phyloP scores from a whole-genome alignment of 306 rosid genomes.

The Inga laurina region DNA sequence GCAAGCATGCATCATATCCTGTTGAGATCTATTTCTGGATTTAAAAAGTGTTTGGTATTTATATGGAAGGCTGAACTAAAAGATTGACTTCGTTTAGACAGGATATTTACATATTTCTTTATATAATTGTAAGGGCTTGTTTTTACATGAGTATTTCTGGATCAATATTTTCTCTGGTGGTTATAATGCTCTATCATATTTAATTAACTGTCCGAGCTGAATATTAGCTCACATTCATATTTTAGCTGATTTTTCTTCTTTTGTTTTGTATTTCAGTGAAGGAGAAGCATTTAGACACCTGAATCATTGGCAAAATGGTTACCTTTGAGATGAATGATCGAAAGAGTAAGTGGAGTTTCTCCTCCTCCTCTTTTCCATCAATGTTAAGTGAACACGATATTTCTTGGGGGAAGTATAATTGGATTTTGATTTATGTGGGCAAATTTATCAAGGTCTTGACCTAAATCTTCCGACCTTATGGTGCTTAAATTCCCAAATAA shows the following conservation, averaged over 20 bases:
- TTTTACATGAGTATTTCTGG: neutral
- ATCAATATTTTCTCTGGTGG: neutral
- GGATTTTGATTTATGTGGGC: conserved; percentile 1
- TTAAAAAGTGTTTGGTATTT: no score
- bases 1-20: neutral
- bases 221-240: conserved; percentile 22
- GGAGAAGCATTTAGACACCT: conserved; percentile 32
- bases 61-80: neutral
- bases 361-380: neutral
- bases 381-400: neutral
- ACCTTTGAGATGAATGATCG: conserved; percentile 98
- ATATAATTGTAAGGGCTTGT: neutral
- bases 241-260: conserved; percentile 21
- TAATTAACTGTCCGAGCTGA: neutral
- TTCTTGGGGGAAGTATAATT: neutral
- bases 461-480: neutral
- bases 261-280: conserved; percentile 46
- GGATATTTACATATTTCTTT: neutral
- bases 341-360: conserved; percentile 65
- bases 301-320: conserved; percentile 62
- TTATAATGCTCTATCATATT: neutral
- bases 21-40: neutral
- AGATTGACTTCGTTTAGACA: conserved; percentile 14
- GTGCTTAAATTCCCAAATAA: neutral
- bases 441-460: neutral